Percentiles rank a stretch among this genome's conserved stretches.
These are phyloP conservation scores for Gynandropsis gynandra DNA, from an alignment of 345 rosid genomes.

Conservation along the genomic window DNA sequence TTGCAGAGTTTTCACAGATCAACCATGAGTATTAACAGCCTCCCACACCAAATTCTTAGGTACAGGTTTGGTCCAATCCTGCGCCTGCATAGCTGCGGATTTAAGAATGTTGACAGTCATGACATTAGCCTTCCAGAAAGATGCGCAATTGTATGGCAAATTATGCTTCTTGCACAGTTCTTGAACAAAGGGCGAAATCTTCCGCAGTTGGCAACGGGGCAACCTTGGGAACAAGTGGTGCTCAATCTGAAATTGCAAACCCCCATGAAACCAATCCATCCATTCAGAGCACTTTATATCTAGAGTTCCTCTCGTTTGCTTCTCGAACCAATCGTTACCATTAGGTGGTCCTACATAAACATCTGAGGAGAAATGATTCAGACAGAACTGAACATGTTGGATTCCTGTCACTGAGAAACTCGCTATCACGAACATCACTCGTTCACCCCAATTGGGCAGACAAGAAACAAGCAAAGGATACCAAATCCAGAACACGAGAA, in stretches of 20 bases:
- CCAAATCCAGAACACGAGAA: slow-evolving; percentile 48
- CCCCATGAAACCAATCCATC: slow-evolving; percentile 90
- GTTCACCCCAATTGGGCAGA: slow-evolving; percentile 47
- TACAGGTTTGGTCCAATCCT: slow-evolving; percentile 30
- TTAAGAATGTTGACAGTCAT: slow-evolving; percentile 33
- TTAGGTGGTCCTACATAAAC: slow-evolving; percentile 48
- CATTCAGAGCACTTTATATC: slow-evolving; percentile 41
- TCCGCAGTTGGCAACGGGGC: slow-evolving; percentile 46
- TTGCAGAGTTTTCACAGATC: too few relatives aligned
- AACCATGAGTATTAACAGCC: slow-evolving; percentile 23
- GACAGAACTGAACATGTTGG: slow-evolving; percentile 55
- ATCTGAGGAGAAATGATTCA: slow-evolving; percentile 46
- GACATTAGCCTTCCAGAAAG: slow-evolving; percentile 45
- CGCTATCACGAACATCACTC: slow-evolving; percentile 37
- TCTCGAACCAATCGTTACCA: slow-evolving; percentile 43
- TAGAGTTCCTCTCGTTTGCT: slow-evolving; percentile 45
- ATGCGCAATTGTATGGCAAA: slow-evolving; percentile 34
- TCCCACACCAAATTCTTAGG: slow-evolving; percentile 58
- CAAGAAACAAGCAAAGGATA: slow-evolving; percentile 47
- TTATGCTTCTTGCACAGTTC: slow-evolving; percentile 57
- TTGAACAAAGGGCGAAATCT: slow-evolving; percentile 36
- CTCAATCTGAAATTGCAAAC: slow-evolving; percentile 67
- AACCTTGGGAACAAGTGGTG: slow-evolving; percentile 62
- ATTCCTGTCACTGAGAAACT: slow-evolving; percentile 42
- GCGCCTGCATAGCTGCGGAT: slow-evolving; percentile 49